A percentile compares a stretch with the other conserved stretches of the same genome.
phyloP scores from a whole-genome alignment of 106 monocot genomes.

The Platanthera zijinensis region DNA sequence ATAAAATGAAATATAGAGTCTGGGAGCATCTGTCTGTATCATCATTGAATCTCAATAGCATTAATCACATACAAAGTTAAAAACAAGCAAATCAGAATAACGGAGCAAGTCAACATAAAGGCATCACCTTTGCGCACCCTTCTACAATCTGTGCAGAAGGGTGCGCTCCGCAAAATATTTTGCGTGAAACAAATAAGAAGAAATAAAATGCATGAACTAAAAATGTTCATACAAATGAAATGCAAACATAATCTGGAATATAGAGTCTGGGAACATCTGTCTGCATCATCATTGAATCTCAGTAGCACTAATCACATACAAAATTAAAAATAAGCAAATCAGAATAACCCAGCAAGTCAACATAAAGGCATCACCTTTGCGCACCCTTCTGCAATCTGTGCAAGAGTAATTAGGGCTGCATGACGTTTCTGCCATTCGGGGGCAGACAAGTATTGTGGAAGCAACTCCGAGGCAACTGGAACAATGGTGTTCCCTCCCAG shows the following conservation, averaged over 20 bases:
- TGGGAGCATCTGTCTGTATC: too few relatives aligned
- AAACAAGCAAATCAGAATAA: not conserved
- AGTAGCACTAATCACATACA: not conserved
- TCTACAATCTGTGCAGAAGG: slow-evolving; percentile 79
- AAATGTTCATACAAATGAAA: too few relatives aligned
- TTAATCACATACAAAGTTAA: not conserved
- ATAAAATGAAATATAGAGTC: too few relatives aligned
- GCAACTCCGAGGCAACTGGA: slow-evolving; percentile 75
- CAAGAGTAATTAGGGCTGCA: slow-evolving; percentile 86
- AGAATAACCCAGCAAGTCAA: not conserved
- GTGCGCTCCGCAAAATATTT: too few relatives aligned
- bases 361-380: slow-evolving; percentile 48
- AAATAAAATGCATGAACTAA: too few relatives aligned
- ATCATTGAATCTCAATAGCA: not conserved
- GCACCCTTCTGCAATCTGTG: slow-evolving; percentile 98
- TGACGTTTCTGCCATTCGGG: slow-evolving; percentile 96
- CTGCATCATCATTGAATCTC: not conserved
- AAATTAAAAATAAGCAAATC: not conserved
- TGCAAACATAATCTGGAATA: too few relatives aligned
- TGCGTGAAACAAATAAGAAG: too few relatives aligned
- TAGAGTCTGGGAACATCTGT: too few relatives aligned
- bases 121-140: slow-evolving; percentile 79
- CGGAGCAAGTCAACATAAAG: not conserved
- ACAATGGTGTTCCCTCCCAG: slow-evolving; percentile 89
- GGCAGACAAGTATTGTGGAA: slow-evolving; percentile 65